A percentile compares a stretch with the other conserved stretches of the same genome.
Conservation (phyloP, 75 land plant genomes). For the Selaginella moellendorffii region DNA sequence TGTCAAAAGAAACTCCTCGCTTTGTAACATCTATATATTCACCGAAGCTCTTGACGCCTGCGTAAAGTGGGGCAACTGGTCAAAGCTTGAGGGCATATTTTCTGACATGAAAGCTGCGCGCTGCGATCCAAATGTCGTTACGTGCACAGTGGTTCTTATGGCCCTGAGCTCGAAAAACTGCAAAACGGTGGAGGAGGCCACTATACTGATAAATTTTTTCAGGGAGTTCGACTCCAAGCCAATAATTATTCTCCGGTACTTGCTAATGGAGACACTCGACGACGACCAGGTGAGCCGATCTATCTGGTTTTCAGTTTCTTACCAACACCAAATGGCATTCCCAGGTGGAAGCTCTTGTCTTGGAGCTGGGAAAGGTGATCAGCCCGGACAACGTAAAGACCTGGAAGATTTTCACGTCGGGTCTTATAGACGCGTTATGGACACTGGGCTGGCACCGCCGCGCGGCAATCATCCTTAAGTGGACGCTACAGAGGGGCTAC, state of each 20-base stretch:
- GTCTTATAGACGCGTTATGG: constrained; percentile 22
- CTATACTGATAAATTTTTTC: constrained; percentile 2
- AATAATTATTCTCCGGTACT: constrained; percentile 6
- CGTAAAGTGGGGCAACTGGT: constrained; percentile 12
- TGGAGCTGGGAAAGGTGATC: constrained; percentile 8
- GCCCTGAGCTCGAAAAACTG: constrained; percentile 21
- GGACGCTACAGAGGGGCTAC: constrained; percentile 13
- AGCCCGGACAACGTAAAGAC: constrained; percentile 10
- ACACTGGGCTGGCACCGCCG: constrained; percentile 24
- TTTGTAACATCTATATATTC: constrained; percentile 14
- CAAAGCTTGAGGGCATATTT: constrained; percentile 7
- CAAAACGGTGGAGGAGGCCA: constrained; percentile 10
- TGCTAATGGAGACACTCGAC: constrained; percentile 10
- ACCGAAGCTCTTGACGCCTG: constrained; percentile 24
- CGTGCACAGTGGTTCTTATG: constrained; percentile 18
- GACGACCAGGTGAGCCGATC: constrained; percentile 9
- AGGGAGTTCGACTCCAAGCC: constrained; percentile 12
- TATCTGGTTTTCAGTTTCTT: no score
- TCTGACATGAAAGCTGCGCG: constrained; percentile 14
- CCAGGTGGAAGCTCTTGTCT: constrained; percentile 12
- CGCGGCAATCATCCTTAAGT: constrained; percentile 15
- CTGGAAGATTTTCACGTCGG: constrained; percentile 17
- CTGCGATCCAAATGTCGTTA: constrained; percentile 17
- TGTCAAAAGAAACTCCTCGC: constrained; percentile 10
- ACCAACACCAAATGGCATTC: not conserved